A percentile compares a stretch with the other conserved stretches of the same genome.
These are phyloP conservation scores for Harringtonia lauricola DNA, from an alignment of 2,329 filamentous ascomycete genomes.

Conservation along the genomic window DNA sequence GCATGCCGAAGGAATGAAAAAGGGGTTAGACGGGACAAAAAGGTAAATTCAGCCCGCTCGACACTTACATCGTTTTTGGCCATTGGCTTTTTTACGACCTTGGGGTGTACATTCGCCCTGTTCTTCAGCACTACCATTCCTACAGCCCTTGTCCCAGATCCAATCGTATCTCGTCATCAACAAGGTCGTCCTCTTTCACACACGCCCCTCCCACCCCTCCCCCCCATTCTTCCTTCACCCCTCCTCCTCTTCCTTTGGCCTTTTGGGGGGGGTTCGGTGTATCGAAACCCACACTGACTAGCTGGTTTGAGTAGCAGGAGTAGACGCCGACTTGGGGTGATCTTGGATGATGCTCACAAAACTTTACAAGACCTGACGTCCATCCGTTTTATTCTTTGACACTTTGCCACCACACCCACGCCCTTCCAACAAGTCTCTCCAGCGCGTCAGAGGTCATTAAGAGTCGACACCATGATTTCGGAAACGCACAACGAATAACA, in stretches of 20 bases:
- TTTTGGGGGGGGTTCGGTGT: conserved; percentile 1
- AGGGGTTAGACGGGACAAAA: background rate
- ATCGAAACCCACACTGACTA: conserved; percentile 3
- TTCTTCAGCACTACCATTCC: background rate
- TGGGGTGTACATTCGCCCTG: background rate
- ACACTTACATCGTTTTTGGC: background rate
- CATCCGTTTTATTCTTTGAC: background rate
- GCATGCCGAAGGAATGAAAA: background rate
- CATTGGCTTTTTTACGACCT: too few species aligned
- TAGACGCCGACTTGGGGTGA: background rate
- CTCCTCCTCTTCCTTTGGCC: background rate
- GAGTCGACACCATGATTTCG: background rate
- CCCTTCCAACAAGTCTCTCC: background rate
- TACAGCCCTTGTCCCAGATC: background rate
- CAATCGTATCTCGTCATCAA: conserved; percentile 5
- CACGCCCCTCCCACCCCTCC: background rate
- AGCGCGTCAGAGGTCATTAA: background rate
- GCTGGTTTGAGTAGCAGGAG: conserved; percentile 2
- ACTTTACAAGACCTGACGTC: background rate
- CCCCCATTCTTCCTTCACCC: background rate
- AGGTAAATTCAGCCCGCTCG: background rate
- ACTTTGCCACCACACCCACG: background rate
- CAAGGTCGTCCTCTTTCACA: background rate
- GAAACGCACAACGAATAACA: background rate
- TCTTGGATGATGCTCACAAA: conserved; percentile 1